Percentiles rank a stretch among this genome's conserved stretches.
These are phyloP conservation scores for Aspergillus avenaceus DNA, from an alignment of 495 filamentous ascomycete species.

Conservation along the genomic window DNA sequence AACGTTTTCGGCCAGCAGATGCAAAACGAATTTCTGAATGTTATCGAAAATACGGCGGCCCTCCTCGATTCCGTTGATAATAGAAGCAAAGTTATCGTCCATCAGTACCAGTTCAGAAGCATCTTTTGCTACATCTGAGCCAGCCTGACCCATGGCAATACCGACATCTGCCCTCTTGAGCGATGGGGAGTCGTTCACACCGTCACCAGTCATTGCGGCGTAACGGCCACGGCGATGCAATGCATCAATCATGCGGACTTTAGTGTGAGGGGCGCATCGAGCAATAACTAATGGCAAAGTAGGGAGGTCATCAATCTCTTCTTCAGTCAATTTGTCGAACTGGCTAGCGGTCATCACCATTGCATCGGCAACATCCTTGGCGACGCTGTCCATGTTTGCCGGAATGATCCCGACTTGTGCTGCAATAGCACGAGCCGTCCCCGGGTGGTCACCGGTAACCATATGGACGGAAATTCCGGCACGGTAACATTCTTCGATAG, in stretches of 20 bases:
- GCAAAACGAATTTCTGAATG: conserved; percentile 74
- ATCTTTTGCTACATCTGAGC: conserved; percentile 83
- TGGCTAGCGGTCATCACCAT: conserved; percentile 69
- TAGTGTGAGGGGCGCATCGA: conserved; percentile 67
- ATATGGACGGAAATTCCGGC: conserved; percentile 75
- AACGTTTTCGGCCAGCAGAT: conserved; percentile 69
- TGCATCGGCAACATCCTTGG: conserved; percentile 53
- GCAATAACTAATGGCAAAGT: conserved; percentile 66
- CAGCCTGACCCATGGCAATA: conserved; percentile 76
- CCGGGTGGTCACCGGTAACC: conserved; percentile 66
- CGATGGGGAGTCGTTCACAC: conserved; percentile 82
- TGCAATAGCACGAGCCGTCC: conserved; percentile 64
- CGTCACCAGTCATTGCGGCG: conserved; percentile 86
- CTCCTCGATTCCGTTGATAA: conserved; percentile 70
- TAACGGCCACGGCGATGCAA: conserved; percentile 62
- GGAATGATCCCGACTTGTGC: conserved; percentile 66
- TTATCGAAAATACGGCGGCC: conserved; percentile 72
- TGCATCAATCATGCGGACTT: conserved; percentile 75
- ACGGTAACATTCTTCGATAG: conserved; percentile 56
- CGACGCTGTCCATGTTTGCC: conserved; percentile 41
- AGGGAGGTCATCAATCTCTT: conserved; percentile 62
- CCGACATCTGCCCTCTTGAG: conserved; percentile 79
- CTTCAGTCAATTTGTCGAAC: conserved; percentile 61
- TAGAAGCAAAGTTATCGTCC: conserved; percentile 82
- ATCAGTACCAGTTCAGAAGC: conserved; percentile 77